Base-by-base conservation (phyloP, 371 early-diverging fungal genomes). In the Mortierella sp. region DNA sequence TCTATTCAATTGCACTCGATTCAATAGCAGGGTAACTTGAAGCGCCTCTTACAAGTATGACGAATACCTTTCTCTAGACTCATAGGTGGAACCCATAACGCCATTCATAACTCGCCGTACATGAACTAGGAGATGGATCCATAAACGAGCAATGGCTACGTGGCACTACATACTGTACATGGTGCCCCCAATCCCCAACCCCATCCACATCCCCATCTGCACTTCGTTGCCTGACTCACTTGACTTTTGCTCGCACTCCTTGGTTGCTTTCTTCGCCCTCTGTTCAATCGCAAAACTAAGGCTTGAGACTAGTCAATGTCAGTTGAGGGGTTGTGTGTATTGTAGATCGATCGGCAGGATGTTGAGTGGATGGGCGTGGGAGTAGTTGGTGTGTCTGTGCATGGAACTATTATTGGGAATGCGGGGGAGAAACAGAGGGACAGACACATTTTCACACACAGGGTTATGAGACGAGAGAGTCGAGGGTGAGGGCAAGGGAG, bases 11-110 rank as follows among this genome's bases (percentile, higher is more conserved):
- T 34, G 14, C 26, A 8, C 34, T 48, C 19, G 8, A 58, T 58
- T 58, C 61, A 58, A 34, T 55, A 34, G 34, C 48, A 53, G 55
- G 55, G 26, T 26, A 55, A 34, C 34, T 34, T 58, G 61, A n/a
- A n/a, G n/a, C n/a, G n/a, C n/a, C n/a, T n/a, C n/a, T n/a, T n/a
- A 58, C 61, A 34, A 34, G 61, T 8, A 26, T 26, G 52, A 16
- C 31, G 55, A 53, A 29, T 31, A 58, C 61, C 37, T 53, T 29
- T 53, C 61, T 58, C 44, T 63, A 61, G 68, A 68, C 68, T 68
- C 68, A 70, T 70, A 53, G 19, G 31, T 19, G 19, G 58, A 31
- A 43, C 61, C 41, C 58, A 71, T 71, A 63, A 44, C 66, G 68
- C 68, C 45, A 68, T 68, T 68, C 37, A 52, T 48, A 39, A 37